Evolutionary conservation across 2,329 filamentous ascomycete species (phyloP), one percentile per base, ranked within the genome.

Genomic region (Fusarium scirpi): DNA sequence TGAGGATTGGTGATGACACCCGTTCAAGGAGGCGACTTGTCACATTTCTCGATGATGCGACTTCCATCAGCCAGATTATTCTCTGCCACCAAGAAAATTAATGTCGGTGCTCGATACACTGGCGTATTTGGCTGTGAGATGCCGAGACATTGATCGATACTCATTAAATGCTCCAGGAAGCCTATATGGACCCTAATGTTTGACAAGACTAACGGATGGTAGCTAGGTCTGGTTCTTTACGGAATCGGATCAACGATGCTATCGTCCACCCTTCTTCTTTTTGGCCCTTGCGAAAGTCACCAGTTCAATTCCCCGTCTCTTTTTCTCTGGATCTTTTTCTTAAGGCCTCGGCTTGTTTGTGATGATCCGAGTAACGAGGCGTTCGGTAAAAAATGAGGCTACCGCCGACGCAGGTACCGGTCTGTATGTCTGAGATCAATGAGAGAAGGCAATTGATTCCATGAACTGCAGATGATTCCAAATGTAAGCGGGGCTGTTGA

Each of bases 391-490:
- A 12, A 46, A 13, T 51, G 59, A 59, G 47, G 32, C 25, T 32
- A 29, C 22, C 48, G 48, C 30, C 16, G 38, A 65, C 45, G 62
- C 62, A 66, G 62, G 63, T 66, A 66, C 57, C 12, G 29, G 12
- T 32, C 25, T 41, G 32, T 34, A 32, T 29, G 46, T 41, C 46
- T 40, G 41, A 41, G 32, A 24, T 52, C 22, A n/a, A 15, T 16
- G 12, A 27, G 18, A 12, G 18, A 52, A 52, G 49, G 24, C 25
- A 38, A 58, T 57, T 64, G 59, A 64, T 64, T 65, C 62, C 62
- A 65, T 46, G 40, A 22, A 27, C n/a, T 58, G 45, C 38, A 64
- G 48, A 65, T 65, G 62, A 65, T 65, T 65, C 62, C 62, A 65
- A 65, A 65, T 65, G 62, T 65, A 65, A 65, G 62, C 60, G 40